Evolutionary conservation across 148 eudicot genomes (phyloP).

Genomic region (Nepenthes mirabilis): DNA sequence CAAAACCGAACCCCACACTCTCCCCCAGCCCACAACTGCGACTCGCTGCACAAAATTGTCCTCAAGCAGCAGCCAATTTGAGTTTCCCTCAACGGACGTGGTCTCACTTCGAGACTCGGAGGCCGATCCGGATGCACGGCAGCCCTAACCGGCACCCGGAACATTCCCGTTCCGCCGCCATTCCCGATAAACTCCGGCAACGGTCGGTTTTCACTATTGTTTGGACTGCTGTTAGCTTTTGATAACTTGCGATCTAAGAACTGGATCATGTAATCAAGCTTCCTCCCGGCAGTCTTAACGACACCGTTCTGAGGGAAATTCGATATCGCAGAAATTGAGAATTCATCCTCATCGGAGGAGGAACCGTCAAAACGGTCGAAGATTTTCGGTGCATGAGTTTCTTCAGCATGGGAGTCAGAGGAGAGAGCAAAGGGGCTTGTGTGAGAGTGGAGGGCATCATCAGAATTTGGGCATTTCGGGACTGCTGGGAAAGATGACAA

Average conservation of each 20-base stretch:
- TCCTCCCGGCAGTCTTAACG: constrained; percentile 37
- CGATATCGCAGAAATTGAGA: constrained; percentile 12
- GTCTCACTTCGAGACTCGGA: constrained; percentile 63
- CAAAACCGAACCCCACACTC: constrained; percentile 61
- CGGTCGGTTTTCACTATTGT: constrained; percentile 3
- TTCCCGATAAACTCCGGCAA: constrained; percentile 55
- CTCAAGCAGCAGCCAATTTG: constrained; percentile 50
- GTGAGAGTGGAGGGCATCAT: not conserved
- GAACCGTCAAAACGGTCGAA: constrained; percentile 64
- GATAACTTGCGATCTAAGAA: constrained; percentile 64
- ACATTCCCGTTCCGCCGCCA: constrained; percentile 46
- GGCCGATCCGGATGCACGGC: constrained; percentile 63
- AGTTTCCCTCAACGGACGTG: constrained; percentile 62
- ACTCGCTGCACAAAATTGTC: constrained; percentile 23
- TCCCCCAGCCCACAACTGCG: constrained; percentile 71
- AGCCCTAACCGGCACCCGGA: constrained; percentile 35
- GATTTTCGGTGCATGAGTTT: constrained; percentile 26
- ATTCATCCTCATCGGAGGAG: constrained; percentile 28
- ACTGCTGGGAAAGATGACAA: constrained; percentile 10
- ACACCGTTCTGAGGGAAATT: constrained; percentile 13
- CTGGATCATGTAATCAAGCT: constrained; percentile 81
- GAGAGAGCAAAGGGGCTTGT: constrained; percentile 1
- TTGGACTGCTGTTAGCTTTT: constrained; percentile 2
- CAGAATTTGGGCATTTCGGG: not conserved
- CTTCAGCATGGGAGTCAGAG: constrained; percentile 3